Percentiles rank a stretch among this genome's conserved stretches.
phyloP scores from a whole-genome alignment of 441 rosid species.

The Populus hybrid region DNA sequence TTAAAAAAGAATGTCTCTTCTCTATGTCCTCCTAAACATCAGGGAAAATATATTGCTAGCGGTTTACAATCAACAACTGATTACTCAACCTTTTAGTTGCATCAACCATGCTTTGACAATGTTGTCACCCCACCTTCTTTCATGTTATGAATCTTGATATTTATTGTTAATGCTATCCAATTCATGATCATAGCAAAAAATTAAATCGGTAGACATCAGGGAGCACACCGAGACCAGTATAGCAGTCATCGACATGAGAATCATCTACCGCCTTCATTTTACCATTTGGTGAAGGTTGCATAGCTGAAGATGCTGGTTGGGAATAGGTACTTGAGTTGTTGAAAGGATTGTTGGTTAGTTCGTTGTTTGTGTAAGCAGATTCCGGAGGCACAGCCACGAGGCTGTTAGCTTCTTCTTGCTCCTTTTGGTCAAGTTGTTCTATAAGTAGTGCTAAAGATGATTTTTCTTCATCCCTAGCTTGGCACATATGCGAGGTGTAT shows the following conservation, averaged over 20 bases:
- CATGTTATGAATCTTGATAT: neutral
- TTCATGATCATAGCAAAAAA: conserved; percentile 22
- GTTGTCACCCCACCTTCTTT: neutral
- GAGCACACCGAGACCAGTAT: conserved; percentile 32
- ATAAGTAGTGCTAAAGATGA: conserved; percentile 49
- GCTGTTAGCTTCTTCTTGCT: conserved; percentile 31
- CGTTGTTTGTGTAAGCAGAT: neutral
- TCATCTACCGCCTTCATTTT: conserved; percentile 14
- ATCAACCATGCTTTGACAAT: neutral
- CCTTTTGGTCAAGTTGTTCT: conserved; percentile 49
- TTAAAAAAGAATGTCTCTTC: neutral
- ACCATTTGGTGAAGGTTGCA: neutral
- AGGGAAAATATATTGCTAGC: neutral
- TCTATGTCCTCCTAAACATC: neutral
- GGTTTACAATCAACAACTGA: neutral
- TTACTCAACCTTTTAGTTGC: conserved; percentile 1
- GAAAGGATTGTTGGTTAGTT: conserved; percentile 5
- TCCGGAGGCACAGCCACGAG: conserved; percentile 27
- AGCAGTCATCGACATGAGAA: conserved; percentile 31
- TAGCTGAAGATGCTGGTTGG: conserved; percentile 3
- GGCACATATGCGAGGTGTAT: conserved; percentile 9
- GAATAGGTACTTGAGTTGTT: neutral
- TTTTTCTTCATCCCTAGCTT: conserved; percentile 54
- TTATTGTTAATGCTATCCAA: neutral
- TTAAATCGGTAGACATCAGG: conserved; percentile 31